Percentiles rank a stretch among this genome's conserved stretches.
Conservation (phyloP, 164 flowering plant species). For the Chloranthus sessilifolius region DNA sequence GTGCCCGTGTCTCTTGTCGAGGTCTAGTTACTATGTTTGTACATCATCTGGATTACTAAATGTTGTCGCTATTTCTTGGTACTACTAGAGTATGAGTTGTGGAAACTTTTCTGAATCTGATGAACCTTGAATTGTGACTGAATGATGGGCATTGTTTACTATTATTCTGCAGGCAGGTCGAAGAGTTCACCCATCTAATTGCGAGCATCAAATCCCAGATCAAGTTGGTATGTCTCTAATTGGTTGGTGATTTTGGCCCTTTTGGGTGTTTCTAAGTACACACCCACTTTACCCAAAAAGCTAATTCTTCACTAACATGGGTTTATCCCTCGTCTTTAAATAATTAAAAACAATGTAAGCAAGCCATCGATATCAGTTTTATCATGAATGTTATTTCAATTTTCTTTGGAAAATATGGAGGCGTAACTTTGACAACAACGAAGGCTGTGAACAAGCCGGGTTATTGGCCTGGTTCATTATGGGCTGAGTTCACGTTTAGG, state of each 20-base stretch:
- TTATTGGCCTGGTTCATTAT: no score
- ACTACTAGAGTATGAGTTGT: background rate
- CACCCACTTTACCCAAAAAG: background rate
- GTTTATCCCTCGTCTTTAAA: no score
- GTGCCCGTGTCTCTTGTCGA: background rate
- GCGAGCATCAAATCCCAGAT: slow-evolving; percentile 89
- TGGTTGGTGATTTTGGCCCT: background rate
- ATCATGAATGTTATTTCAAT: background rate
- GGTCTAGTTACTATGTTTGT: no score
- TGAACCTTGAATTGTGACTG: background rate
- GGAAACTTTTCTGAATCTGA: background rate
- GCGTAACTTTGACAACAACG: no score
- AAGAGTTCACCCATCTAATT: slow-evolving; percentile 60
- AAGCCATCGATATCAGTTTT: background rate
- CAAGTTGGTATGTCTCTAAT: slow-evolving; percentile 56
- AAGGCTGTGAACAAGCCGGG: no score
- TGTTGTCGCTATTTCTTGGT: background rate
- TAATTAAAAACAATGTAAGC: background rate
- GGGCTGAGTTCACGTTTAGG: no score
- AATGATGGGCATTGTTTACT: background rate
- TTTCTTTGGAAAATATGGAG: background rate
- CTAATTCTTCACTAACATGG: background rate
- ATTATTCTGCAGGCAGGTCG: slow-evolving; percentile 59
- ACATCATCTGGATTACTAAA: background rate
- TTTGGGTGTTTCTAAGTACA: background rate